Base-by-base conservation (phyloP, 345 rosid genomes). In the Lagerstroemia speciosa region DNA sequence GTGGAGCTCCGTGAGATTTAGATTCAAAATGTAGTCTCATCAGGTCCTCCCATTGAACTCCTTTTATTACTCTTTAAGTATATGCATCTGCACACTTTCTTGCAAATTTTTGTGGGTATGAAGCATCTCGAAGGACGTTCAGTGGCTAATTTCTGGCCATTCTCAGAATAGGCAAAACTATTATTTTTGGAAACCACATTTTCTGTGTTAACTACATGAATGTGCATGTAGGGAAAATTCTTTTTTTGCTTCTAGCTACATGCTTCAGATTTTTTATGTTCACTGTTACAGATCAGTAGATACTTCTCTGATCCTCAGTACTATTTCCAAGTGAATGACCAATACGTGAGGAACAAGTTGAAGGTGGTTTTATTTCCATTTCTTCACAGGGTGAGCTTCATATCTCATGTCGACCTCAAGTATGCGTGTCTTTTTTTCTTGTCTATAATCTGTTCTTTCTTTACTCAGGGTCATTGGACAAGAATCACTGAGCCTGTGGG, bases 251-350 rank as follows among this genome's bases (percentile, higher is more conserved):
- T 57, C 53, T 55, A 53, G 6, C 60, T 75, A 26, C 53, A 37
- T 32, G 65, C 17, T 27, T 27, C 27, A 45, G 50, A 24, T 31
- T 4, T 20, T 62, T 31, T 10, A 1, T 32, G 3, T 48, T 48
- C 17, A 10, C 46, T 60, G 66, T 70, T 75, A 73, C 91, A 94
- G 98, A 91, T 94, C 74, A 89, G 88, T 71, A 78, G 96, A 40
- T 89, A 85, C 70, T 89, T 94, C 78, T 94, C 98, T 31, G 99
- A 94, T 79, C 98, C 97, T 20, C 97, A 93, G 70, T 91, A 93
- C 80, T 91, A 93, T 71, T 93, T 93, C 78, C 98, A 93, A 93
- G 98, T 93, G 76, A 93, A 89, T 81, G 97, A 87, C 62, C 94
- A 89, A 50, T 93, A 94, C 58, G 98, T 91, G 80, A 94, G 87